phyloP scores from a whole-genome alignment of 2,329 filamentous ascomycete species.

The Ustulina deusta region DNA sequence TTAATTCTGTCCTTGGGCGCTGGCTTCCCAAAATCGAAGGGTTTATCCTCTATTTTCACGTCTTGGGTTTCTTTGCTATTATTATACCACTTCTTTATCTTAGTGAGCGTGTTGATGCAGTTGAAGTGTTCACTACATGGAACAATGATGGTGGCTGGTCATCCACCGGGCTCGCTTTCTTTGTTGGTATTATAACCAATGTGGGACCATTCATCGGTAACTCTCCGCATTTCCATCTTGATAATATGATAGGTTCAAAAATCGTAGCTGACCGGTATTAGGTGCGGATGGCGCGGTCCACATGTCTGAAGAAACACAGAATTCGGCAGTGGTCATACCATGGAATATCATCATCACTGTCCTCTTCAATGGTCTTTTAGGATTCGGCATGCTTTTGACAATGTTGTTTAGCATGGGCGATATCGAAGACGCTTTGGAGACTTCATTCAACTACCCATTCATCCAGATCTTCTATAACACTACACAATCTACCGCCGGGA shows the following conservation, averaged over 20 bases:
- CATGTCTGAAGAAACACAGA: background rate
- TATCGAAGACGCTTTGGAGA: background rate
- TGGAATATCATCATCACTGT: background rate
- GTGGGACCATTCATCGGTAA: background rate
- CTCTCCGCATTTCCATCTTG: background rate
- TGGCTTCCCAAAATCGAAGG: constrained; percentile 1
- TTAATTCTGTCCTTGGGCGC: background rate
- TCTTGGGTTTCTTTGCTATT: background rate
- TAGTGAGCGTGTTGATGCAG: background rate
- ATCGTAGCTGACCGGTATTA: background rate
- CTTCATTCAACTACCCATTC: background rate
- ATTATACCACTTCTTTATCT: background rate
- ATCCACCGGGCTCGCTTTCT: background rate
- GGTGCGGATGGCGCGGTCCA: background rate
- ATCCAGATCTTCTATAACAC: background rate
- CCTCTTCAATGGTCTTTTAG: background rate
- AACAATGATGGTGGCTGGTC: constrained; percentile 19
- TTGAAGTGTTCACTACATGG: background rate
- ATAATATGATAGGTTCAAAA: background rate
- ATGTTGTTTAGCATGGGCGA: background rate
- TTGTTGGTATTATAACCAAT: constrained; percentile 3
- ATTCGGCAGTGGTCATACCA: background rate
- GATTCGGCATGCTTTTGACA: background rate
- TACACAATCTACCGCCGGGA: background rate
- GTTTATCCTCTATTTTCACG: background rate